phyloP scores from a whole-genome alignment of 1,139 yeast genomes.

The Arxiozyma telluris region DNA sequence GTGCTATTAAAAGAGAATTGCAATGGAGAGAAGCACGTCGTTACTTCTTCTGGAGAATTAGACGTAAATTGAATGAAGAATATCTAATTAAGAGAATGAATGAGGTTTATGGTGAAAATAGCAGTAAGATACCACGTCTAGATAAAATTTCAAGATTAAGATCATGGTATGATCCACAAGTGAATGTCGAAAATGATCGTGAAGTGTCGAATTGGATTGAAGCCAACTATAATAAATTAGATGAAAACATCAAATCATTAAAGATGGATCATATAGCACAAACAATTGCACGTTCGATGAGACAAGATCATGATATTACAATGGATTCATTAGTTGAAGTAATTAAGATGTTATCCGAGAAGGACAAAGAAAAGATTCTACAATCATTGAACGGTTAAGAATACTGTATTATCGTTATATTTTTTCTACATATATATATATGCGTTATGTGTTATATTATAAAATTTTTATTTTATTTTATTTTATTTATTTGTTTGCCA shows the following conservation, averaged over 20 bases:
- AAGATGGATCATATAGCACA: conserved; percentile 57
- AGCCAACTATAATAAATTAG: conserved; percentile 58
- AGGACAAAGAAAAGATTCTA: conserved; percentile 44
- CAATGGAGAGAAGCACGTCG: conserved; percentile 87
- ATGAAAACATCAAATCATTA: conserved; percentile 53
- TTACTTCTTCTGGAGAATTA: conserved; percentile 97
- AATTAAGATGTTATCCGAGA: conserved; percentile 47
- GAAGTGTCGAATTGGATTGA: conserved; percentile 84
- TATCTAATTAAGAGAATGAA: conserved; percentile 70
- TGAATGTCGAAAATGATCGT: conserved; percentile 64
- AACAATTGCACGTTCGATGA: conserved; percentile 50
- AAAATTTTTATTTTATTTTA: too few relatives aligned
- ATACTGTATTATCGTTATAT: not conserved
- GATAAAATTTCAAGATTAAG: conserved; percentile 81
- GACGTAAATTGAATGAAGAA: conserved; percentile 92
- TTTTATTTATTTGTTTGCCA: not conserved
- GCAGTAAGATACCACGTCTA: conserved; percentile 55
- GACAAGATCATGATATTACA: conserved; percentile 47
- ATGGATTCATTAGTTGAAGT: conserved; percentile 54
- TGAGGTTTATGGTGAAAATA: conserved; percentile 54
- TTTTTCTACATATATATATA: too few relatives aligned
- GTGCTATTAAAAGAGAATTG: conserved; percentile 74
- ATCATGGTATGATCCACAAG: conserved; percentile 74
- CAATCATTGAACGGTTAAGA: conserved; percentile 1
- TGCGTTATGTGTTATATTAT: too few relatives aligned